Percentiles rank a stretch among this genome's conserved stretches.
Conservation (phyloP, 192 early-diverging fungal genomes). For the Phlyctochytrium planicorne region DNA sequence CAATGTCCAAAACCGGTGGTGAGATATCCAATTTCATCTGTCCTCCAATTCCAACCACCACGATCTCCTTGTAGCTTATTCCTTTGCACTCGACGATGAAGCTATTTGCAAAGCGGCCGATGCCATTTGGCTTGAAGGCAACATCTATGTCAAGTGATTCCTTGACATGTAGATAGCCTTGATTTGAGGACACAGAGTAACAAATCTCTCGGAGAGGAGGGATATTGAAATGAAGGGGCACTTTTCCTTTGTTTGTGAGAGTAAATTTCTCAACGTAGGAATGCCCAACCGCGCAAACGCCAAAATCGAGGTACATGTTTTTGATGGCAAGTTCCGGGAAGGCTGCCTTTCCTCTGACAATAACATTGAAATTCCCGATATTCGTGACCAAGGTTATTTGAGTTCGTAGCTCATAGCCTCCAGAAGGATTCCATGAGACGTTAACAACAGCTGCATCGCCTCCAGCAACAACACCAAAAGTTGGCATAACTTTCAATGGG, state of each 20-base stretch:
- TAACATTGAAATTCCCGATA: conserved; percentile 57
- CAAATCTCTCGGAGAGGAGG: conserved; percentile 45
- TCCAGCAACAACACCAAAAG: conserved; percentile 41
- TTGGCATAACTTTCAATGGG: conserved; percentile 55
- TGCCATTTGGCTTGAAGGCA: conserved; percentile 44
- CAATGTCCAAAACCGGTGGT: conserved; percentile 44
- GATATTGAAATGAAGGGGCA: conserved; percentile 55
- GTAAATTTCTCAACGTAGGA: conserved; percentile 48
- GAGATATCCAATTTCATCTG: conserved; percentile 51
- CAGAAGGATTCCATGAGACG: conserved; percentile 58
- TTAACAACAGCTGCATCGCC: conserved; percentile 35
- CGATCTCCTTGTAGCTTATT: conserved; percentile 63
- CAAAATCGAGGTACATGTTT: conserved; percentile 58
- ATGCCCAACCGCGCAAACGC: conserved; percentile 57
- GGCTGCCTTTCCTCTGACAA: conserved; percentile 57
- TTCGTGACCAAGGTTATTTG: conserved; percentile 54
- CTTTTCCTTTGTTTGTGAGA: conserved; percentile 58
- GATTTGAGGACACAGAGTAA: conserved; percentile 38
- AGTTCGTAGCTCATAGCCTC: conserved; percentile 62
- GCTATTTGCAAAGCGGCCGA: conserved; percentile 46
- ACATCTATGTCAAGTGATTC: conserved; percentile 47
- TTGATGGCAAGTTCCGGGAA: conserved; percentile 58
- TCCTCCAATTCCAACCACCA: conserved; percentile 60
- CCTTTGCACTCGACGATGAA: conserved; percentile 64
- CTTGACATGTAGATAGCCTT: conserved; percentile 46